Evolutionary conservation across 2,329 filamentous ascomycete genomes (phyloP).

Genomic region (Neopestalotiopsis rosae): DNA sequence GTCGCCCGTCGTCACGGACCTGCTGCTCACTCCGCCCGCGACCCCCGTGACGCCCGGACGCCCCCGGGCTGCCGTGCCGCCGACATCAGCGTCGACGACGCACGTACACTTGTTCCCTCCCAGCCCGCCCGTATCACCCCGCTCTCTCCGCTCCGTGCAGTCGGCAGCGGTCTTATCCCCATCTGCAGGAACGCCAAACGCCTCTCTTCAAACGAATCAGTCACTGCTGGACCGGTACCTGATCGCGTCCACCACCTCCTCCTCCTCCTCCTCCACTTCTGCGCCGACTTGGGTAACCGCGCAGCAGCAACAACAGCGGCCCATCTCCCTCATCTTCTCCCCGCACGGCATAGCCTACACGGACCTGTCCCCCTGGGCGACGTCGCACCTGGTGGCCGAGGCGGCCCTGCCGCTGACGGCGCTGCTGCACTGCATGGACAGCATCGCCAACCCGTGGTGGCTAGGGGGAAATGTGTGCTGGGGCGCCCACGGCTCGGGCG

Average conservation of each 20-base stretch:
- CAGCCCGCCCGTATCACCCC: constrained; percentile 43
- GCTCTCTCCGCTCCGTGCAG: constrained; percentile 39
- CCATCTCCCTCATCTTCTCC: constrained; percentile 67
- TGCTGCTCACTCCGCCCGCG: constrained; percentile 35
- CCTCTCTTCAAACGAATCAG: background rate
- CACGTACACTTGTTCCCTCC: constrained; percentile 35
- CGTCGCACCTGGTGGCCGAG: constrained; percentile 59
- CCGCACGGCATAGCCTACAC: constrained; percentile 66
- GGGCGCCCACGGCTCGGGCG: constrained; percentile 58
- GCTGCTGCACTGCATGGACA: constrained; percentile 69
- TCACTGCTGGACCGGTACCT: background rate
- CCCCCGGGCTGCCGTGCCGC: constrained; percentile 5
- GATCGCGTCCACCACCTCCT: background rate
- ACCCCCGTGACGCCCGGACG: constrained; percentile 34
- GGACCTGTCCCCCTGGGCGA: constrained; percentile 59
- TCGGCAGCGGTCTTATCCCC: constrained; percentile 41
- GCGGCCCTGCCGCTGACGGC: constrained; percentile 66
- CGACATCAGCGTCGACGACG: constrained; percentile 21
- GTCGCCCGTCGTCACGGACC: background rate
- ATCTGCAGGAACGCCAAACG: constrained; percentile 26
- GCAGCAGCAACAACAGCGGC: constrained; percentile 32
- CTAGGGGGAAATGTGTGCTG: constrained; percentile 63
- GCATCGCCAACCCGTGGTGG: constrained; percentile 64
- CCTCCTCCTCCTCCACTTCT: background rate
- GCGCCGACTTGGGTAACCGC: constrained; percentile 9